Conservation (phyloP, 2,329 filamentous ascomycete species). For the Geoglossum cookeanum region DNA sequence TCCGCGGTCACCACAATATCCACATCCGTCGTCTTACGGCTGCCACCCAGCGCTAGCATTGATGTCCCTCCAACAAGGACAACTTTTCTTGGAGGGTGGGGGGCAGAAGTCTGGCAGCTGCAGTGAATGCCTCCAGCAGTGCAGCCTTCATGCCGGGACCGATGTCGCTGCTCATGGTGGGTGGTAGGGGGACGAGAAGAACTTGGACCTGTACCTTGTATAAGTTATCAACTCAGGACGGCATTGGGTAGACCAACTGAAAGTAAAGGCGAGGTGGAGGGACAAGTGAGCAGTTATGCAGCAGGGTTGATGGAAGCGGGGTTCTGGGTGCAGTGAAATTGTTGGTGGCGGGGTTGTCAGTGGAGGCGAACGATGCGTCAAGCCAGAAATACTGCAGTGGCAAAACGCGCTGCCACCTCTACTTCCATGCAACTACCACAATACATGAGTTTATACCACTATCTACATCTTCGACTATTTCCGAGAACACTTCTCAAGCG, state of each 20-base stretch:
- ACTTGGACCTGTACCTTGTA: neutral
- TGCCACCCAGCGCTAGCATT: conserved; percentile 1
- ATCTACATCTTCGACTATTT: neutral
- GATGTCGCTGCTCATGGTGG: conserved; percentile 1
- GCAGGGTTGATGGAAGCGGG: neutral
- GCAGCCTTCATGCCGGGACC: neutral
- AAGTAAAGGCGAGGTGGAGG: neutral
- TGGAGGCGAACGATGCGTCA: neutral
- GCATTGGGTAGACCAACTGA: neutral
- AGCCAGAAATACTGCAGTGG: neutral
- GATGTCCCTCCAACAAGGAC: neutral
- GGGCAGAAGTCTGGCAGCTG: neutral
- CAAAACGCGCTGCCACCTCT: neutral
- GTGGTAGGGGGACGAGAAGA: neutral
- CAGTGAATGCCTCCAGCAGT: conserved; percentile 1
- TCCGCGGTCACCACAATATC: neutral
- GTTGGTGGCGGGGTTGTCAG: conserved; percentile 1
- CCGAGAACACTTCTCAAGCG: neutral
- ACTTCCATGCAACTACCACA: neutral
- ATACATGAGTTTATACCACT: neutral
- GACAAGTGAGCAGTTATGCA: neutral
- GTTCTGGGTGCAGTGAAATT: neutral
- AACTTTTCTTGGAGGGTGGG: neutral
- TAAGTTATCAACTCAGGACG: neutral
- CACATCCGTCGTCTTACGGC: neutral